phyloP scores from a whole-genome alignment of 2,329 filamentous ascomycete genomes.

The Epichloe gansuensis region DNA sequence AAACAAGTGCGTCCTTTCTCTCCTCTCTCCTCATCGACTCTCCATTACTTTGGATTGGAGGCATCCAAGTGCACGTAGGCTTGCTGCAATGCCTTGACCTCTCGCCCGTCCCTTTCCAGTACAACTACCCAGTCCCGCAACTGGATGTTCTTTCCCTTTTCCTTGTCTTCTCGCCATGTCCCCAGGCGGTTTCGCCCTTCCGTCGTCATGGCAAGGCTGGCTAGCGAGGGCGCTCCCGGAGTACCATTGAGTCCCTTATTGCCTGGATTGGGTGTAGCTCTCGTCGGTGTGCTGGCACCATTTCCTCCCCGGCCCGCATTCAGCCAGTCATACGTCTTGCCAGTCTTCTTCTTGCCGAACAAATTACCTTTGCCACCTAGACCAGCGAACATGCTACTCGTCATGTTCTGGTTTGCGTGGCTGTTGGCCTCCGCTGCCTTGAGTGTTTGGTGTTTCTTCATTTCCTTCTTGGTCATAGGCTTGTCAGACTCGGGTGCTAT shows the following conservation, averaged over 20 bases:
- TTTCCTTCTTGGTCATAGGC: conserved; percentile 75
- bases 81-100: conserved; percentile 47
- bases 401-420: conserved; percentile 72
- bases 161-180: conserved; percentile 65
- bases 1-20: background rate
- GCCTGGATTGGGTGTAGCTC: conserved; percentile 18
- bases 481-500: conserved; percentile 54
- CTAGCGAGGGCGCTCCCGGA: conserved; percentile 18
- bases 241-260: conserved; percentile 21
- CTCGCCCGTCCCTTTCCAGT: conserved; percentile 64
- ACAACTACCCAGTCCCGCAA: conserved; percentile 70
- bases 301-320: conserved; percentile 37
- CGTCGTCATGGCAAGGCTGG: conserved; percentile 34
- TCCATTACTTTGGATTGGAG: conserved; percentile 28
- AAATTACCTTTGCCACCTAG: conserved; percentile 49
- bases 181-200: conserved; percentile 53
- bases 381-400: conserved; percentile 57
- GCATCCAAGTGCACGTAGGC: conserved; percentile 41
- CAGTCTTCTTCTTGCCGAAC: conserved; percentile 46
- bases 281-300: conserved; percentile 39
- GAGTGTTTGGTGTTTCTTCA: conserved; percentile 60
- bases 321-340: conserved; percentile 68
- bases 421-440: conserved; percentile 66
- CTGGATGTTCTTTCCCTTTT: conserved; percentile 68
- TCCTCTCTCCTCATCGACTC: background rate